Conservation (phyloP, 2,329 filamentous ascomycete species). For the Calcarisporium arbuscula region DNA sequence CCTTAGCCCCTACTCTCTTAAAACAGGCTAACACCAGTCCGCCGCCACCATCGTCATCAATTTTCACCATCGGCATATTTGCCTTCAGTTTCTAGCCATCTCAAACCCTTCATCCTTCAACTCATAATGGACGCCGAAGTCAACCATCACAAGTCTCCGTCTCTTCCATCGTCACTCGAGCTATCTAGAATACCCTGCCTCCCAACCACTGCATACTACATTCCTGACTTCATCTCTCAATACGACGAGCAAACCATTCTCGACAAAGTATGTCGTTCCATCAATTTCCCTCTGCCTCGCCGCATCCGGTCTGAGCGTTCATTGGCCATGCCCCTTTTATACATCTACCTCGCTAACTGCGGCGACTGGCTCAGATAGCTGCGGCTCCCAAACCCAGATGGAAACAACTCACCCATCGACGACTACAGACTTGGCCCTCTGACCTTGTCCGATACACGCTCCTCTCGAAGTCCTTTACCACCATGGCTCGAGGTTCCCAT, state of each 20-base stretch:
- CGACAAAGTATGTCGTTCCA: constrained; percentile 50
- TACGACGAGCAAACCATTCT: constrained; percentile 69
- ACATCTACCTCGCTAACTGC: constrained; percentile 3
- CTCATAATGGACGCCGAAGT: constrained; percentile 9
- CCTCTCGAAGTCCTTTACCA: constrained; percentile 68
- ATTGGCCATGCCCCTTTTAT: neutral
- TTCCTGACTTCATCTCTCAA: constrained; percentile 73
- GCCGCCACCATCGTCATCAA: too few species aligned
- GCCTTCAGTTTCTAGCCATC: too few species aligned
- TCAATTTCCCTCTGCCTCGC: constrained; percentile 32
- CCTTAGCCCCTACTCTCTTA: too few species aligned
- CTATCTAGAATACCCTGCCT: constrained; percentile 46
- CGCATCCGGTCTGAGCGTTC: neutral
- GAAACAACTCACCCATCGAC: constrained; percentile 81
- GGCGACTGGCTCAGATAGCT: constrained; percentile 37
- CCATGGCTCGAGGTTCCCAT: constrained; percentile 68
- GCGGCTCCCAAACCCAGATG: constrained; percentile 69
- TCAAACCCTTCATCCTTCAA: too few species aligned
- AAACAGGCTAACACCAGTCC: too few species aligned
- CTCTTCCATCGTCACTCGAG: constrained; percentile 44
- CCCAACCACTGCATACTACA: constrained; percentile 70
- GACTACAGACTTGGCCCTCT: constrained; percentile 86
- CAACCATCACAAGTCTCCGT: too few species aligned
- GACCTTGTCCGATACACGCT: constrained; percentile 73
- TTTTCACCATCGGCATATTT: too few species aligned